These are phyloP conservation scores for Saccharomycopsis malanga DNA, from an alignment of 805 yeast species.

Conservation along the genomic window DNA sequence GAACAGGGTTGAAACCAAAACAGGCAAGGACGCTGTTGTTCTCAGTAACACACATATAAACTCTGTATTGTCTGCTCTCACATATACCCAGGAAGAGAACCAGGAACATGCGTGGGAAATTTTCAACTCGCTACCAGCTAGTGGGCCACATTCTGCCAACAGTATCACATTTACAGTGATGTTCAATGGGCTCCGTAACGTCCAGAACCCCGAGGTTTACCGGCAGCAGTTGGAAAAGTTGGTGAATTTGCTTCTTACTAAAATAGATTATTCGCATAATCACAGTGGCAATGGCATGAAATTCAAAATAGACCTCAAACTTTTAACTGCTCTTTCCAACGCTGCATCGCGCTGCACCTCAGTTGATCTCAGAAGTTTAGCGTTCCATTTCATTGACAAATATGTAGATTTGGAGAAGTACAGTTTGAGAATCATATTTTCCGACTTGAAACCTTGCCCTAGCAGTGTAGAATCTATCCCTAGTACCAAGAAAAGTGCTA, in stretches of 20 bases:
- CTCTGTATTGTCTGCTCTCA: slow-evolving; percentile 38
- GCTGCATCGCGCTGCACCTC: neutral
- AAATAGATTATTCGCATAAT: neutral
- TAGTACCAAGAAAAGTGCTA: slow-evolving; percentile 2
- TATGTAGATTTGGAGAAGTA: slow-evolving; percentile 4
- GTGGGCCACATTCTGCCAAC: slow-evolving; percentile 28
- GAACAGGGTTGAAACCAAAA: slow-evolving; percentile 13
- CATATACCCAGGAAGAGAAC: slow-evolving; percentile 31
- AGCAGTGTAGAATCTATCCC: neutral
- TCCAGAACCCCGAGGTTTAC: slow-evolving; percentile 3
- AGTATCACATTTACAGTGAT: slow-evolving; percentile 29
- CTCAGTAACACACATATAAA: slow-evolving; percentile 39
- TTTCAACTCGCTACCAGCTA: slow-evolving; percentile 28
- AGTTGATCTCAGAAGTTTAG: neutral
- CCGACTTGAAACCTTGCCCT: too few relatives aligned
- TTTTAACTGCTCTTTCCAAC: neutral
- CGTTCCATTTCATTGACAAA: slow-evolving; percentile 1
- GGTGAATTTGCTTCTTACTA: neutral
- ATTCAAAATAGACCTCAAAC: slow-evolving; percentile 2
- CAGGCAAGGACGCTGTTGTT: neutral
- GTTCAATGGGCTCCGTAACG: slow-evolving; percentile 23
- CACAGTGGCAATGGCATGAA: neutral
- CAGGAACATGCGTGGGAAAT: slow-evolving; percentile 34
- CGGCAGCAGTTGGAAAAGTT: neutral
- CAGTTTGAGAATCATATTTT: too few relatives aligned